phyloP scores from a whole-genome alignment of 371 early-diverging fungal genomes.

The Ordospora pajunii region DNA sequence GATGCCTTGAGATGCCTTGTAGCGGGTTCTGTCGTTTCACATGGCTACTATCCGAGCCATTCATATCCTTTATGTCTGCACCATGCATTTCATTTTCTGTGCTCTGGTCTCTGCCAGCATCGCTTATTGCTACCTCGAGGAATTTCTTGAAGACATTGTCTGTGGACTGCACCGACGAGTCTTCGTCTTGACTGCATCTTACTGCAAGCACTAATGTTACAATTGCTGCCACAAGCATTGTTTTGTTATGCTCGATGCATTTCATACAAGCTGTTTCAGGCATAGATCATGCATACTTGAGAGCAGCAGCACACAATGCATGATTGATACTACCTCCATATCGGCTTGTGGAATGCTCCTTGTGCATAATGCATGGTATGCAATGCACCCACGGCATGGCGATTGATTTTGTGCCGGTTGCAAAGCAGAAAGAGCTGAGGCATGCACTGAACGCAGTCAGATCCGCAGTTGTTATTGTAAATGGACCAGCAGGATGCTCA shows the following conservation, averaged over 20 bases:
- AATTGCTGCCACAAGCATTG: not conserved
- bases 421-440: conserved; percentile 6
- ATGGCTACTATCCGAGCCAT: too few species aligned
- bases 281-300: too few species aligned
- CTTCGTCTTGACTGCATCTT: not conserved
- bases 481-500: conserved; percentile 19
- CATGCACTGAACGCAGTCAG: not conserved
- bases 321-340: too few species aligned
- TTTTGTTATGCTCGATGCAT: too few species aligned
- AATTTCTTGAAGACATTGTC: conserved; percentile 2
- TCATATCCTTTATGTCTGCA: too few species aligned
- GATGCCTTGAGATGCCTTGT: not conserved
- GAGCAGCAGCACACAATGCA: too few species aligned
- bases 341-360: too few species aligned
- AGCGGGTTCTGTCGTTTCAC: not conserved
- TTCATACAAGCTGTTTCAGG: too few species aligned
- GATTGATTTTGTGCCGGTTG: not conserved
- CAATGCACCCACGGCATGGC: not conserved
- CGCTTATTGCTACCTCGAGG: not conserved
- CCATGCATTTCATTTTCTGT: not conserved
- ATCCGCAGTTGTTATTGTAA: not conserved
- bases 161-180: not conserved
- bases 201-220: not conserved
- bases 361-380: too few species aligned
- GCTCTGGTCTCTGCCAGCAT: not conserved